These are phyloP conservation scores for Apophysomyces elegans DNA, from an alignment of 371 early-diverging fungal genomes.

Conservation along the genomic window DNA sequence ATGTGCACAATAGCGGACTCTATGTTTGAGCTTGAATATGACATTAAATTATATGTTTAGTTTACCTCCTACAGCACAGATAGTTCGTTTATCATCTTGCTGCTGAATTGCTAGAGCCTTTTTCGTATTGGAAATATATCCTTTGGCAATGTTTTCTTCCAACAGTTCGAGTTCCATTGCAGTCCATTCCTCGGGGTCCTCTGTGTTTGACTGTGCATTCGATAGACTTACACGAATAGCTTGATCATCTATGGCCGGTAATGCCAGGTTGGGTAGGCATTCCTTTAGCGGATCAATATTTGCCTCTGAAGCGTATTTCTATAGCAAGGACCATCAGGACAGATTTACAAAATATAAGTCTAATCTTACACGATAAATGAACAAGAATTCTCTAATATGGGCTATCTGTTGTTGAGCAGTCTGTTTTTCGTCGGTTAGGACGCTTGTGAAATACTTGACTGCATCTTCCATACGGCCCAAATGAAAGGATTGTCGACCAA, in stretches of 20 bases:
- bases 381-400: constrained; percentile 79
- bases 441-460: constrained; percentile 63
- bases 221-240: constrained; percentile 53
- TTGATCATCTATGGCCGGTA: constrained; percentile 56
- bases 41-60: background rate
- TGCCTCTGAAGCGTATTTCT: constrained; percentile 50
- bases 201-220: constrained; percentile 44
- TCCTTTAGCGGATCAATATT: constrained; percentile 48
- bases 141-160: constrained; percentile 52
- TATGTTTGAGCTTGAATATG: constrained; percentile 17
- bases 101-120: constrained; percentile 49
- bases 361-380: constrained; percentile 66
- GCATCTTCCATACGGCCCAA: constrained; percentile 63
- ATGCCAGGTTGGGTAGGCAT: constrained; percentile 44
- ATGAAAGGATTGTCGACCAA: constrained; percentile 78
- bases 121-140: constrained; percentile 42
- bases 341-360: background rate
- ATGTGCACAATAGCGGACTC: constrained; percentile 74
- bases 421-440: constrained; percentile 71
- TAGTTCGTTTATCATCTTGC: constrained; percentile 55
- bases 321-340: background rate
- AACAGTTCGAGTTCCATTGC: constrained; percentile 65
- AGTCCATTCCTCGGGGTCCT: constrained; percentile 62
- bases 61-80: constrained; percentile 76
- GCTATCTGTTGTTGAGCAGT: constrained; percentile 70